These are phyloP conservation scores for Yarrowia deformans DNA, from an alignment of 805 yeast genomes.

Conservation along the genomic window DNA sequence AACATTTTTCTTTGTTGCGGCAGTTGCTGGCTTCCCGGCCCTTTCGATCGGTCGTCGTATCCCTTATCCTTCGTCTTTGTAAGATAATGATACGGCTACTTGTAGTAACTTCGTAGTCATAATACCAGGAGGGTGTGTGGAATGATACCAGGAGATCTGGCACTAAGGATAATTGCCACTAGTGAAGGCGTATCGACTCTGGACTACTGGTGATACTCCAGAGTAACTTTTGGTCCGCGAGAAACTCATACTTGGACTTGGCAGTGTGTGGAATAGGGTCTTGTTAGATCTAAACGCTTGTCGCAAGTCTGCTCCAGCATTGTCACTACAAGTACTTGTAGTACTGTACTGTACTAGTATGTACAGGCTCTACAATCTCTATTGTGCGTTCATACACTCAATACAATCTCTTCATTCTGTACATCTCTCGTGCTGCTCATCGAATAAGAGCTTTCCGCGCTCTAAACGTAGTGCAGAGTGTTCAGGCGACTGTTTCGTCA, in stretches of 20 bases:
- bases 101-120: neutral
- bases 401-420: too few species aligned
- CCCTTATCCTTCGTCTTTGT: neutral
- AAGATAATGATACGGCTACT: neutral
- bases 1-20: constrained; percentile 4
- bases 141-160: neutral
- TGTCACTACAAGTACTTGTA: too few species aligned
- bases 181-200: neutral
- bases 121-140: neutral
- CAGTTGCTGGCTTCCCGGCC: neutral
- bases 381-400: too few species aligned
- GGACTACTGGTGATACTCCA: too few species aligned
- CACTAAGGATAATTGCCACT: neutral
- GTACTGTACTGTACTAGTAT: too few species aligned
- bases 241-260: neutral
- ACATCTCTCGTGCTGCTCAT: too few species aligned
- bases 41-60: neutral
- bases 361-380: too few species aligned
- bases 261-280: neutral
- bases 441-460: too few species aligned
- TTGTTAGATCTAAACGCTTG: too few species aligned
- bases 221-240: neutral
- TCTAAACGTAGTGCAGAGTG: too few species aligned
- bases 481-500: neutral
- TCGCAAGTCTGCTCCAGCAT: too few species aligned